A percentile compares a stretch with the other conserved stretches of the same genome.
Evolutionary conservation across 805 yeast genomes (phyloP).

Genomic region (Yamadazyma phyllophila): DNA sequence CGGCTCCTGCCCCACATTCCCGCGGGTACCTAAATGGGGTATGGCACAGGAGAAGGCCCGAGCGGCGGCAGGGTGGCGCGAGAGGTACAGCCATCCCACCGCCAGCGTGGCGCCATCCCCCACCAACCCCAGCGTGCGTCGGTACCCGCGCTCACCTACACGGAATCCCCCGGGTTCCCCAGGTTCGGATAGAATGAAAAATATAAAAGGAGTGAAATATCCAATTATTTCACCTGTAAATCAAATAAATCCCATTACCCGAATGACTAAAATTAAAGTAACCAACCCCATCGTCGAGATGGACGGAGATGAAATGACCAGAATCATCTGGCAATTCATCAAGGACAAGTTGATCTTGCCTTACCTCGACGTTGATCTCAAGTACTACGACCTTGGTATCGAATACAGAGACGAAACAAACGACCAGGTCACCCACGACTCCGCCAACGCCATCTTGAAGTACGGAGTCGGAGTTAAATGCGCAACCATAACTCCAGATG

Average conservation of each 20-base stretch:
- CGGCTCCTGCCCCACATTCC: too few species aligned
- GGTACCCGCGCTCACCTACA: too few species aligned
- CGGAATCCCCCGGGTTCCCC: conserved; percentile 4
- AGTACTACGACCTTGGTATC: conserved; percentile 89
- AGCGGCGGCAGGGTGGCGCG: too few species aligned
- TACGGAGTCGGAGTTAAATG: conserved; percentile 94
- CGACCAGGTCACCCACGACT: conserved; percentile 84
- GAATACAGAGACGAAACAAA: conserved; percentile 83
- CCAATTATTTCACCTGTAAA: conserved; percentile 2
- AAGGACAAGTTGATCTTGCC: conserved; percentile 84
- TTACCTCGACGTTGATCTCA: conserved; percentile 79
- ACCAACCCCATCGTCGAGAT: conserved; percentile 89
- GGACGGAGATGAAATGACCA: conserved; percentile 98
- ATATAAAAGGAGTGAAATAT: conserved; percentile 2
- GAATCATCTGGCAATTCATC: conserved; percentile 92
- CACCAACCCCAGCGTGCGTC: too few species aligned
- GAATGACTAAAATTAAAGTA: conserved; percentile 62
- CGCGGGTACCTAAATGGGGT: too few species aligned
- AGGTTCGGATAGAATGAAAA: conserved; percentile 8
- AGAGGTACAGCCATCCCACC: too few species aligned
- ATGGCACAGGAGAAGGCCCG: too few species aligned
- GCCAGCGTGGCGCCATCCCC: too few species aligned
- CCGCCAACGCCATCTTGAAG: conserved; percentile 85
- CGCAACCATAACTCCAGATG: conserved; percentile 98
- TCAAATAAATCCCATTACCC: background rate